Conservation (phyloP, 441 rosid species). For the Syzygium malaccense region DNA sequence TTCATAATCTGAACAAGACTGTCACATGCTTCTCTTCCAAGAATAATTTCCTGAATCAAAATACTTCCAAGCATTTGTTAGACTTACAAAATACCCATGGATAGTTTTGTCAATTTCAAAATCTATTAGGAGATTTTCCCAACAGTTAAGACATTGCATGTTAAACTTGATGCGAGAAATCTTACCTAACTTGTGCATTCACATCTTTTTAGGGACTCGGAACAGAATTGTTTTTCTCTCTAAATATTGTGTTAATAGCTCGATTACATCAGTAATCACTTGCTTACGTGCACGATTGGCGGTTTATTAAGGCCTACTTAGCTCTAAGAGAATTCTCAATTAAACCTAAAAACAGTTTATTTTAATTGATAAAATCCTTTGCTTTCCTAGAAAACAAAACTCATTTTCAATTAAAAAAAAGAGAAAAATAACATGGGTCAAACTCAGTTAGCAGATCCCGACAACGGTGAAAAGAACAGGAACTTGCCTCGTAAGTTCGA, state of each 20-base stretch:
- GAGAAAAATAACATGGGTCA: neutral
- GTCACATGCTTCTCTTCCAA: too few relatives aligned
- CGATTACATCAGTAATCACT: neutral
- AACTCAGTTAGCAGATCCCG: neutral
- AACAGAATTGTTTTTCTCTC: neutral
- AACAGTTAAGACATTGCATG: rapidly evolving
- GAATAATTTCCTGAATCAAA: too few relatives aligned
- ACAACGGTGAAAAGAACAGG: neutral
- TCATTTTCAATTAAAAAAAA: neutral
- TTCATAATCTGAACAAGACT: too few relatives aligned
- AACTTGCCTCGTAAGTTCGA: neutral
- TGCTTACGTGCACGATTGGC: neutral
- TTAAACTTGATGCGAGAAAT: neutral
- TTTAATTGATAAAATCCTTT: neutral
- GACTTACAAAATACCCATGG: too few relatives aligned
- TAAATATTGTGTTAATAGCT: neutral
- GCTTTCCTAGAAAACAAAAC: neutral
- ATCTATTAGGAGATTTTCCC: too few relatives aligned
- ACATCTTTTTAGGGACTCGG: neutral
- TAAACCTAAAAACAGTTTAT: neutral
- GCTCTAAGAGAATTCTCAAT: neutral
- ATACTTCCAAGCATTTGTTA: too few relatives aligned
- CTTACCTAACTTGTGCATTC: neutral
- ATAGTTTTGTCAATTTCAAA: too few relatives aligned
- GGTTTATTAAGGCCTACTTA: neutral